phyloP scores from a whole-genome alignment of 176 grass and related monocot species.

The Coix lacrymajobi region DNA sequence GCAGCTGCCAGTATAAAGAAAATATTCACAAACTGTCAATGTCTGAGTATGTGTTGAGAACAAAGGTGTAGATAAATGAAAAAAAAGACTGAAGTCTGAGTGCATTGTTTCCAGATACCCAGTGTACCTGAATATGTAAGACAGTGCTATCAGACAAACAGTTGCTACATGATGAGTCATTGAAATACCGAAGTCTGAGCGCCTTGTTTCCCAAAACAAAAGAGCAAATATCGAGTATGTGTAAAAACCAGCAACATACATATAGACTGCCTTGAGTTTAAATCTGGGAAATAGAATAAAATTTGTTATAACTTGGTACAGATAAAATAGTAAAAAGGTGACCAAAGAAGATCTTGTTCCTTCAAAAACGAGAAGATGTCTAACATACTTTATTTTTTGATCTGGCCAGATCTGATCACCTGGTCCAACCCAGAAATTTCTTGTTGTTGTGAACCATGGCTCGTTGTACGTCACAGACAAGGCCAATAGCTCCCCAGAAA shows the following conservation, averaged over 20 bases:
- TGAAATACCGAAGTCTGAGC: slow-evolving; percentile 71
- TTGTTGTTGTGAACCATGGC: slow-evolving; percentile 76
- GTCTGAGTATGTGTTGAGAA: background rate
- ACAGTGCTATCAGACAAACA: slow-evolving; percentile 63
- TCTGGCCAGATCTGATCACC: slow-evolving; percentile 78
- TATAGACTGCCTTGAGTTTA: slow-evolving; percentile 74
- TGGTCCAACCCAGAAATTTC: slow-evolving; percentile 77
- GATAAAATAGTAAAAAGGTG: background rate
- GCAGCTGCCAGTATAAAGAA: background rate
- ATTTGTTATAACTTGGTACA: background rate
- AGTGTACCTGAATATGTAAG: slow-evolving; percentile 80
- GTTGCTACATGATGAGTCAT: slow-evolving; percentile 74
- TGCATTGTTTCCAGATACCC: slow-evolving; percentile 7
- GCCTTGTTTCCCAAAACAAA: slow-evolving; percentile 78
- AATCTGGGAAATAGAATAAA: slow-evolving; percentile 32
- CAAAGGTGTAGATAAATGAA: background rate
- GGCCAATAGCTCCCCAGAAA: slow-evolving; percentile 64
- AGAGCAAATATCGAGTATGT: slow-evolving; percentile 83
- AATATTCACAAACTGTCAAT: background rate
- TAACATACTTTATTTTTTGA: slow-evolving; percentile 63
- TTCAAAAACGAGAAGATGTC: background rate
- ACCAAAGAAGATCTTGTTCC: slow-evolving; percentile 8
- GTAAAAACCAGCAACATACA: slow-evolving; percentile 85
- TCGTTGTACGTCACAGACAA: slow-evolving; percentile 69
- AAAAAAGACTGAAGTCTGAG: too few species aligned